These are phyloP conservation scores for Synura sp. DNA, from an alignment of 352 stramenopile genomes.

Conservation along the genomic window DNA sequence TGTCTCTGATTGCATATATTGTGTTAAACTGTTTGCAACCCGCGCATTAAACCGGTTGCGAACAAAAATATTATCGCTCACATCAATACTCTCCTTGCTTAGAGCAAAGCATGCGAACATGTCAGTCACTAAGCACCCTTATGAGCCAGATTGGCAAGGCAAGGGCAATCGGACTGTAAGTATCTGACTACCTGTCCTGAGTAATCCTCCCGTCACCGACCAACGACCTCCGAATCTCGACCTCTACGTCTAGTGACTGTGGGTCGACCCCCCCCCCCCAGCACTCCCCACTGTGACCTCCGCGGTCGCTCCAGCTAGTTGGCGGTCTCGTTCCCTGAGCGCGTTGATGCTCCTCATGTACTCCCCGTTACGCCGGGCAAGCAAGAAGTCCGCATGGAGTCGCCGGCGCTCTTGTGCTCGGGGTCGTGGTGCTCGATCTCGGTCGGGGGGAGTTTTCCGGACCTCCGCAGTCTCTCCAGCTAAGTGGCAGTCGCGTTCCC, in stretches of 20 bases:
- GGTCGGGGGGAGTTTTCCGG: too few relatives aligned
- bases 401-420: neutral
- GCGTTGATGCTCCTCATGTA: neutral
- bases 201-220: neutral
- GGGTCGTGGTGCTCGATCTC: too few relatives aligned
- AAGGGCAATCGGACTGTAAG: neutral
- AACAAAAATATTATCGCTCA: too few relatives aligned
- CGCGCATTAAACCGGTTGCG: too few relatives aligned
- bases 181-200: neutral
- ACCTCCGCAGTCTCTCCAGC: too few relatives aligned
- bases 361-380: conserved; percentile 18
- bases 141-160: conserved; percentile 19
- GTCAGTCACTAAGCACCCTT: neutral
- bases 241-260: conserved; percentile 22
- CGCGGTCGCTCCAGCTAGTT: neutral
- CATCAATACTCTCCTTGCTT: too few relatives aligned
- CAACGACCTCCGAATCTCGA: conserved; percentile 24
- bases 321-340: too few relatives aligned
- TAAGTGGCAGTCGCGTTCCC: too few relatives aligned
- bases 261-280: neutral
- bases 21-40: too few relatives aligned
- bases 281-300: neutral
- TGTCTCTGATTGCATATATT: too few relatives aligned
- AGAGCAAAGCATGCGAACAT: neutral
- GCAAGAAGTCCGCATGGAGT: conserved; percentile 2